These are phyloP conservation scores for Pythium rishiriense DNA, from an alignment of 352 stramenopile species.

Conservation along the genomic window DNA sequence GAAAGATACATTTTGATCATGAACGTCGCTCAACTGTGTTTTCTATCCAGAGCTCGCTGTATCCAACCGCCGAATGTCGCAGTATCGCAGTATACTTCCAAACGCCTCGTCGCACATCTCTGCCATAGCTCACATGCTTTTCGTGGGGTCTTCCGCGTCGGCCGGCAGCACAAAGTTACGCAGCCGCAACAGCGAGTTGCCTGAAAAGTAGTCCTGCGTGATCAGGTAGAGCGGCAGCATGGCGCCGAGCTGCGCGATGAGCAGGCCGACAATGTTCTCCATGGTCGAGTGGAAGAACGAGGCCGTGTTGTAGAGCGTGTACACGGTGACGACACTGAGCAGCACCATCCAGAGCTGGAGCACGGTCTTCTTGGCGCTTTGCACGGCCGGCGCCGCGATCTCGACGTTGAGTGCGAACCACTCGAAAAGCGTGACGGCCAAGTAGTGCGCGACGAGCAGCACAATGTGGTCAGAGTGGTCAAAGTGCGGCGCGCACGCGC, in stretches of 20 bases:
- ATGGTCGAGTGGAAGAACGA: conserved; percentile 67
- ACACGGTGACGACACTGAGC: conserved; percentile 35
- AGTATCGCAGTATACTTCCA: too few relatives aligned
- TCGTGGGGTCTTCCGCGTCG: conserved; percentile 12
- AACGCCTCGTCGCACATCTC: conserved; percentile 12
- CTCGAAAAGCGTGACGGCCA: conserved; percentile 72
- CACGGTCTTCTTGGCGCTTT: conserved; percentile 50
- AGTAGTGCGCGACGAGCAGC: conserved; percentile 69
- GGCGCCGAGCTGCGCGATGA: conserved; percentile 54
- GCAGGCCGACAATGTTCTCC: conserved; percentile 64
- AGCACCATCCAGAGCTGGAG: conserved; percentile 51
- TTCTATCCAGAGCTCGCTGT: too few relatives aligned
- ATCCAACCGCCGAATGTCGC: background rate
- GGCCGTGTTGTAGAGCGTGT: conserved; percentile 71
- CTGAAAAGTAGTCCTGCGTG: conserved; percentile 63
- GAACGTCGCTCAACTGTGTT: too few relatives aligned
- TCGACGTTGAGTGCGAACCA: conserved; percentile 70
- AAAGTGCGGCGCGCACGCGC: conserved; percentile 53
- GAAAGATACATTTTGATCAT: too few relatives aligned
- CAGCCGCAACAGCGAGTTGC: conserved; percentile 47
- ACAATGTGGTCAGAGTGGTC: conserved; percentile 84
- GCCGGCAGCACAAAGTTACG: conserved; percentile 62
- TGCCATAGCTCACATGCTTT: background rate
- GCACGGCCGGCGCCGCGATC: conserved; percentile 11
- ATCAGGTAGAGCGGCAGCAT: conserved; percentile 70